phyloP scores from a whole-genome alignment of 1,284 basidiomycete species.

The Peniophora sp. region DNA sequence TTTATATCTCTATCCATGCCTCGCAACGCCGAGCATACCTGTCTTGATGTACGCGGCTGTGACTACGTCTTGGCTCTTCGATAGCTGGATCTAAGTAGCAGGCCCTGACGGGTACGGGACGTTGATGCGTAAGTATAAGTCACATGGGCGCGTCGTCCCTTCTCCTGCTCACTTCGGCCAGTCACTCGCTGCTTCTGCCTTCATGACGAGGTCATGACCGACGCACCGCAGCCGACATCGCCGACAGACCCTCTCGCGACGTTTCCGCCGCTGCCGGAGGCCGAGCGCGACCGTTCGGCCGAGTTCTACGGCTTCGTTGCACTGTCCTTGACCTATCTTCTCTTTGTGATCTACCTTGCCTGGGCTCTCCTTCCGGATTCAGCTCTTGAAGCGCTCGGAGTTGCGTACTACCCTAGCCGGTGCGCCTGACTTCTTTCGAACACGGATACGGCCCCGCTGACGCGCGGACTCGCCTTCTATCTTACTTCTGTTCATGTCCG shows the following conservation, averaged over 20 bases:
- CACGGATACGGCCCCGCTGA: not conserved
- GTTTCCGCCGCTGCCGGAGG: conserved; percentile 33
- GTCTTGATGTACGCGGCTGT: too few species aligned
- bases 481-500: conserved; percentile 11
- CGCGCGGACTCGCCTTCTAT: not conserved
- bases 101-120: too few species aligned
- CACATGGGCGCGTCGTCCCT: too few species aligned
- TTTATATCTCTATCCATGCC: too few species aligned
- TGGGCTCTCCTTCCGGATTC: conserved; percentile 49
- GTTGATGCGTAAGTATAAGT: too few species aligned
- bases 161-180: too few species aligned
- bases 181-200: too few species aligned
- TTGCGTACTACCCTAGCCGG: conserved; percentile 87
- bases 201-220: too few species aligned
- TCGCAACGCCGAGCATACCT: too few species aligned
- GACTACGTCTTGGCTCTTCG: too few species aligned
- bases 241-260: conserved; percentile 46
- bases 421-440: conserved; percentile 24
- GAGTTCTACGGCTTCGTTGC: conserved; percentile 89
- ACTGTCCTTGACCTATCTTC: conserved; percentile 69
- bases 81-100: too few species aligned
- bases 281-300: conserved; percentile 50
- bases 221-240: conserved; percentile 28
- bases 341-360: conserved; percentile 64
- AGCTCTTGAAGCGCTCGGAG: conserved; percentile 55